Evolutionary conservation across 2,329 filamentous ascomycete genomes (phyloP), one percentile per base, ranked within the genome.

Genomic region (Trichophyton mentagrophytes): DNA sequence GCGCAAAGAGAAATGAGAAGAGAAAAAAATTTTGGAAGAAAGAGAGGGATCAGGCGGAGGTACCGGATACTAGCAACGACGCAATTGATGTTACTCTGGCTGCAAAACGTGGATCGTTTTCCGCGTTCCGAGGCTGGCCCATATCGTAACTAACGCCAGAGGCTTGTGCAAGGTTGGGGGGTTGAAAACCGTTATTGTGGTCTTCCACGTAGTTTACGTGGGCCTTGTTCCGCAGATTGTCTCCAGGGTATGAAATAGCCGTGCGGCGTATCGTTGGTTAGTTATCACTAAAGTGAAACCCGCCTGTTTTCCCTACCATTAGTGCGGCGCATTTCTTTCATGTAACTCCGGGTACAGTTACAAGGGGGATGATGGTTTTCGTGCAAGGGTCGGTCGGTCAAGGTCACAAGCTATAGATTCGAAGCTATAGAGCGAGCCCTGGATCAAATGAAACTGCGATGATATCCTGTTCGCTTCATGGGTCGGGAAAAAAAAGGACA

Each of bases 31-130:
- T 30, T 30, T 38, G 33, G 33, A 38, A 38, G 22, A 8, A 22
- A 49, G 9, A 33, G 20, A 6, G 8, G 27, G 8, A 17, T 33
- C 30, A 55, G 33, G 15, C 2, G 13, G 49, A 55, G 33, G 49
- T 55, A 55, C 27, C 25, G 33, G 30, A 36, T 55, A 55, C 49
- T 17, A 36, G 49, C 15, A 7, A 36, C 27, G 27, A 36, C 27
- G 49, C 49, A 36, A 55, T 27, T 7, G 49, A 55, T 36, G 11
- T 36, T 44, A 33, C 47, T 53, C 22, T 38, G 22, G 13, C 17
- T 55, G 27, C 49, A 55, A 55, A 36, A 55, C 49, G 49, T 55
- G 49, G 49, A 55, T 55, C 49, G 17, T 33, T 13, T 55, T 55
- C 49, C n/a, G 49, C 49, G 33, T 55, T 49, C 46, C 46, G 46